Percentiles rank a stretch among this genome's conserved stretches.
These are phyloP conservation scores for Daldinia decipiens DNA, from an alignment of 495 filamentous ascomycete species.

Conservation along the genomic window DNA sequence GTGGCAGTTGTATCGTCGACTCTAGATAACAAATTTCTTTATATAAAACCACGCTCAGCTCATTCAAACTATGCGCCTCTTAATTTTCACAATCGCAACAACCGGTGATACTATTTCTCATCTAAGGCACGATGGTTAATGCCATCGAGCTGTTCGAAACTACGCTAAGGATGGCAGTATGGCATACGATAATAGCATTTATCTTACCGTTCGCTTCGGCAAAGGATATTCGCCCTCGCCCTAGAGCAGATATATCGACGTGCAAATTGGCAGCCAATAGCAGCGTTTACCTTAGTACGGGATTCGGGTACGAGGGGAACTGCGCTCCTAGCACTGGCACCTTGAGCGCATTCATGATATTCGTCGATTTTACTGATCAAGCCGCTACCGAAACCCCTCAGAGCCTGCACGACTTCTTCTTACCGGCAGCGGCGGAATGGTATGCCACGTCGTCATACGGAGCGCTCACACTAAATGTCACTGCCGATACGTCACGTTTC, in stretches of 20 bases:
- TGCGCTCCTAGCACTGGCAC: constrained; percentile 48
- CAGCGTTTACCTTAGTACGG: constrained; percentile 42
- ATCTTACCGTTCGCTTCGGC: constrained; percentile 3
- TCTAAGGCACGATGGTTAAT: not conserved
- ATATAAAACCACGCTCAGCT: not conserved
- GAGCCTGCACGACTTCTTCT: constrained; percentile 45
- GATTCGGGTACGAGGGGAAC: constrained; percentile 45
- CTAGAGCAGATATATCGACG: constrained; percentile 37
- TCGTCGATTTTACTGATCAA: constrained; percentile 48
- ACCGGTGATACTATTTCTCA: no score
- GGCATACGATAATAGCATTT: not conserved
- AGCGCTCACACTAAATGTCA: constrained; percentile 39
- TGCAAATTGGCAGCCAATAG: constrained; percentile 41
- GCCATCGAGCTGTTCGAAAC: not conserved
- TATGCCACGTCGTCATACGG: constrained; percentile 46
- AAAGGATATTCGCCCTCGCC: not conserved
- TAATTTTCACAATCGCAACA: no score
- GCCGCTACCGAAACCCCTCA: constrained; percentile 39
- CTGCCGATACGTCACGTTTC: constrained; percentile 47
- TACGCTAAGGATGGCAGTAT: not conserved
- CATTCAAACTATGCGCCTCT: not conserved
- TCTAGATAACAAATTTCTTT: not conserved
- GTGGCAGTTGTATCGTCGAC: not conserved
- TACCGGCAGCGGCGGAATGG: constrained; percentile 48
- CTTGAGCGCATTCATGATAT: constrained; percentile 49